Percentiles rank a stretch among this genome's conserved stretches.
phyloP scores from a whole-genome alignment of 176 grass and related monocot species.

The Urochloa ruziziensis region DNA sequence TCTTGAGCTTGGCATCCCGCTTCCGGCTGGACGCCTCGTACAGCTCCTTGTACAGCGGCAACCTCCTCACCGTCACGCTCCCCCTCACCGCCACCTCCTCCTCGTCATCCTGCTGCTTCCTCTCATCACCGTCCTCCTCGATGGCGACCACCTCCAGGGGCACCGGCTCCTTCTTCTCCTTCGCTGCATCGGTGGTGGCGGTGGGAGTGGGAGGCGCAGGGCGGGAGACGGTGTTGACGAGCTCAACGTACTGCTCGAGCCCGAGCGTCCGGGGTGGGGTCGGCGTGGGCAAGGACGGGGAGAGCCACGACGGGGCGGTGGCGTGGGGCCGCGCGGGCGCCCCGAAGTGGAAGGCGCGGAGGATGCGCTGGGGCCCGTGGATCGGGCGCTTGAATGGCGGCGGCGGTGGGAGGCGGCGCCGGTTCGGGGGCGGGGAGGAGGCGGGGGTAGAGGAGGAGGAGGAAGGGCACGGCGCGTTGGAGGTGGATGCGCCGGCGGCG shows the following conservation, averaged over 20 bases:
- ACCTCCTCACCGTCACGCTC: background rate
- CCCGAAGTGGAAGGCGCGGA: conserved; percentile 46
- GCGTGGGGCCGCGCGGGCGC: background rate
- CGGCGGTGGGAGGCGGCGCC: conserved; percentile 33
- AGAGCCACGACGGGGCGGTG: background rate
- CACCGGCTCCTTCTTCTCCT: background rate
- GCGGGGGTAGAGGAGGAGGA: background rate
- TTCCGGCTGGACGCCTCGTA: conserved; percentile 42
- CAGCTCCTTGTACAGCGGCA: conserved; percentile 52
- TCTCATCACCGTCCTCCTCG: conserved; percentile 36
- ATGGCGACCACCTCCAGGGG: conserved; percentile 24
- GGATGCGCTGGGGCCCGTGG: conserved; percentile 48
- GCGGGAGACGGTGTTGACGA: conserved; percentile 41
- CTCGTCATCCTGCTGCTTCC: background rate
- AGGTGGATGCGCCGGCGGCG: background rate
- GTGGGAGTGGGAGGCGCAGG: background rate
- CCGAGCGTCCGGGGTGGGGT: conserved; percentile 4
- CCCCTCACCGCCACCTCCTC: background rate
- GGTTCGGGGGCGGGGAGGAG: background rate
- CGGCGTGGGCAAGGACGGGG: background rate
- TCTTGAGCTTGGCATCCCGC: conserved; percentile 45
- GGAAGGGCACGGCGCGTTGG: background rate
- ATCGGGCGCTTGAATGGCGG: conserved; percentile 17
- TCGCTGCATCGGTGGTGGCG: background rate
- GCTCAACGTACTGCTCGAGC: conserved; percentile 43